phyloP scores from a whole-genome alignment of 129 eudicot species.

The Tagetes erecta region DNA sequence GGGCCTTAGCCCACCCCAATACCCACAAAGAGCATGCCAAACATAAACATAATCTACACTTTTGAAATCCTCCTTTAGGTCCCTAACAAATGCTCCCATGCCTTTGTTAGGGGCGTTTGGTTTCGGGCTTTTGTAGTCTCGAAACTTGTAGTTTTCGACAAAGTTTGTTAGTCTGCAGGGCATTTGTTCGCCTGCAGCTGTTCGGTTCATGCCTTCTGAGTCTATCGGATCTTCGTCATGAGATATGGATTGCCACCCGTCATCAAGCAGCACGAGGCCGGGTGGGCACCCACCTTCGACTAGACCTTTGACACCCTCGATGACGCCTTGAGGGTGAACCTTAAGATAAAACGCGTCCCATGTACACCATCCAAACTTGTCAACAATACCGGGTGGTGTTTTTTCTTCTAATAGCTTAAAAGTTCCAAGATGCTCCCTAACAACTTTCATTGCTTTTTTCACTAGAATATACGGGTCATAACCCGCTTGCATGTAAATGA shows the following conservation, averaged over 20 bases:
- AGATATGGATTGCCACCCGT: slow-evolving; percentile 95
- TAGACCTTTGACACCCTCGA: slow-evolving; percentile 72
- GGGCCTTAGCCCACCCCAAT: slow-evolving; percentile 97
- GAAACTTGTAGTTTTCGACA: slow-evolving; percentile 75
- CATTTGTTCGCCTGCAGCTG: slow-evolving; percentile 87
- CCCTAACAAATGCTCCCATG: slow-evolving; percentile 78
- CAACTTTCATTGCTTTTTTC: slow-evolving; percentile 59
- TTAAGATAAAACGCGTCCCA: slow-evolving; percentile 93
- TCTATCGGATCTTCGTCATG: slow-evolving; percentile 75
- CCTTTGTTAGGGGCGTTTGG: slow-evolving; percentile 43
- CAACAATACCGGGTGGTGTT: slow-evolving; percentile 78
- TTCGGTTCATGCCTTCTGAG: slow-evolving; percentile 74
- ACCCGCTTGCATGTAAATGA: slow-evolving; percentile 59
- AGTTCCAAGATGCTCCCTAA: slow-evolving; percentile 67
- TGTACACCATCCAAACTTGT: slow-evolving; percentile 98
- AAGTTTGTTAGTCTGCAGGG: slow-evolving; percentile 60
- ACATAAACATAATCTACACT: slow-evolving; percentile 78
- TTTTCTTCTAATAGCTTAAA: slow-evolving; percentile 77
- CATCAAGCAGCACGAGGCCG: slow-evolving; percentile 79
- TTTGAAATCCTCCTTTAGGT: slow-evolving; percentile 57
- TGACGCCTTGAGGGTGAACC: slow-evolving; percentile 85
- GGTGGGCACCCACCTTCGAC: slow-evolving; percentile 94
- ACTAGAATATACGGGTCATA: slow-evolving; percentile 61
- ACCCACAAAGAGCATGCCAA: slow-evolving; percentile 98
- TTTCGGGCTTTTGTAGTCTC: slow-evolving; percentile 57